Percentiles rank a stretch among this genome's conserved stretches.
phyloP scores from a whole-genome alignment of 768 basidiomycete genomes.

The Pisolithus microcarpus region DNA sequence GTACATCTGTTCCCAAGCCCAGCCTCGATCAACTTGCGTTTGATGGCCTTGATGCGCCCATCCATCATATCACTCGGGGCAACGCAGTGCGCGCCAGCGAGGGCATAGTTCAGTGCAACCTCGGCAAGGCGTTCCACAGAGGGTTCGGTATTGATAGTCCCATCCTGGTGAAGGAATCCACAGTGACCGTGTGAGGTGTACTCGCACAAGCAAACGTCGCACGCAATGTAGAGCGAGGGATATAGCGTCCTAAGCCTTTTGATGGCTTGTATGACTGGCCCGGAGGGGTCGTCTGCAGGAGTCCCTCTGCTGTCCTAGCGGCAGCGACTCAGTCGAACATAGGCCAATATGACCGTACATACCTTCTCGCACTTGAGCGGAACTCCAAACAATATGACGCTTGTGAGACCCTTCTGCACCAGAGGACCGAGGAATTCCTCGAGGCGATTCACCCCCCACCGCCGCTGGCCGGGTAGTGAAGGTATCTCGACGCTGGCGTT shows the following conservation, averaged over 20 bases:
- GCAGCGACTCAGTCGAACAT: neutral
- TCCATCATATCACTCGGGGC: slow-evolving; percentile 99
- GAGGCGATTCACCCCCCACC: slow-evolving; percentile 96
- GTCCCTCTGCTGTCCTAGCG: slow-evolving; percentile 72
- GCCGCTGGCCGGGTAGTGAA: slow-evolving; percentile 75
- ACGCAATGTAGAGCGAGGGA: slow-evolving; percentile 82
- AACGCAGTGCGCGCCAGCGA: slow-evolving; percentile 95
- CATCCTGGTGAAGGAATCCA: slow-evolving; percentile 67
- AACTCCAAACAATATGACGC: slow-evolving; percentile 93
- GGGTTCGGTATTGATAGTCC: slow-evolving; percentile 67
- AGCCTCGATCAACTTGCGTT: slow-evolving; percentile 72
- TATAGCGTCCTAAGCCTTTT: slow-evolving; percentile 67
- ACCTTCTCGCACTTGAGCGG: slow-evolving; percentile 79
- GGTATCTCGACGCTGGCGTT: slow-evolving; percentile 73
- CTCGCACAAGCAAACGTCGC: slow-evolving; percentile 98
- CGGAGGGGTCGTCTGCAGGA: slow-evolving; percentile 82
- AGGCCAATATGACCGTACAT: slow-evolving; percentile 1
- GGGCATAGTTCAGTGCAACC: slow-evolving; percentile 87
- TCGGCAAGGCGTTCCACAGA: slow-evolving; percentile 87
- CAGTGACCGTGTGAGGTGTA: slow-evolving; percentile 99
- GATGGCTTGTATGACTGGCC: slow-evolving; percentile 94
- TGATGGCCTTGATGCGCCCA: slow-evolving; percentile 86
- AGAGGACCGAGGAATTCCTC: slow-evolving; percentile 81
- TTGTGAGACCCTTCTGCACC: slow-evolving; percentile 81
- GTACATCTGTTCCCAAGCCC: slow-evolving; percentile 85